These are phyloP conservation scores for Cyberlindnera euphorbiiphila DNA, from an alignment of 805 yeast species.

Conservation along the genomic window DNA sequence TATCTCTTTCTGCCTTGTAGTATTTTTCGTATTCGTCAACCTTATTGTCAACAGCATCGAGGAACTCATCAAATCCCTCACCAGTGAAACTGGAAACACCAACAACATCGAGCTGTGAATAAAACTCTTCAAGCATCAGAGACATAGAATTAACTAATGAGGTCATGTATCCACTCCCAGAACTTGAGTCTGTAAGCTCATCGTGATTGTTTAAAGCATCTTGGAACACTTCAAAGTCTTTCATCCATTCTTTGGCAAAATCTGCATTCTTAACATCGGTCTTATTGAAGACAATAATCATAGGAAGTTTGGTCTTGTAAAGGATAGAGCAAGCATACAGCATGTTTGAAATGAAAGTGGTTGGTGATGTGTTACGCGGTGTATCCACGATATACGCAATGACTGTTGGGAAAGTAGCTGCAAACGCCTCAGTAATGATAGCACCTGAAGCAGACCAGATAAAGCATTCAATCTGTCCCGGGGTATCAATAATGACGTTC, in stretches of 20 bases:
- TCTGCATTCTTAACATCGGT: conserved; percentile 82
- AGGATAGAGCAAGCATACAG: conserved; percentile 95
- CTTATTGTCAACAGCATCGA: conserved; percentile 79
- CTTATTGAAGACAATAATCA: conserved; percentile 94
- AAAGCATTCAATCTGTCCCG: conserved; percentile 98
- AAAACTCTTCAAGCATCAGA: conserved; percentile 92
- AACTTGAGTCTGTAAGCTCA: conserved; percentile 55
- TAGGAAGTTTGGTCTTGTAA: conserved; percentile 93
- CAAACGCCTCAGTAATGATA: conserved; percentile 94
- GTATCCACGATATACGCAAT: conserved; percentile 96
- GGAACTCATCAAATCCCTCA: conserved; percentile 86
- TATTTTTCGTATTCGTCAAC: conserved; percentile 82
- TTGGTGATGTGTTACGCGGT: conserved; percentile 89
- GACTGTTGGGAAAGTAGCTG: conserved; percentile 92
- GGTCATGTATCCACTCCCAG: conserved; percentile 87
- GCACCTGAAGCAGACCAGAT: conserved; percentile 98
- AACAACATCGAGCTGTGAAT: conserved; percentile 86
- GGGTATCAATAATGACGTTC: conserved; percentile 90
- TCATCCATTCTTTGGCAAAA: conserved; percentile 96
- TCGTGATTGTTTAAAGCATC: conserved; percentile 64
- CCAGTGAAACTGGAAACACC: conserved; percentile 94
- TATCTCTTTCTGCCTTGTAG: conserved; percentile 83
- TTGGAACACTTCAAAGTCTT: conserved; percentile 91
- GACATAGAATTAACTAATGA: conserved; percentile 94
- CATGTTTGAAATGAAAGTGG: conserved; percentile 98